Conservation (phyloP, 139 green algal genomes). For the Medakamo hakoo region DNA sequence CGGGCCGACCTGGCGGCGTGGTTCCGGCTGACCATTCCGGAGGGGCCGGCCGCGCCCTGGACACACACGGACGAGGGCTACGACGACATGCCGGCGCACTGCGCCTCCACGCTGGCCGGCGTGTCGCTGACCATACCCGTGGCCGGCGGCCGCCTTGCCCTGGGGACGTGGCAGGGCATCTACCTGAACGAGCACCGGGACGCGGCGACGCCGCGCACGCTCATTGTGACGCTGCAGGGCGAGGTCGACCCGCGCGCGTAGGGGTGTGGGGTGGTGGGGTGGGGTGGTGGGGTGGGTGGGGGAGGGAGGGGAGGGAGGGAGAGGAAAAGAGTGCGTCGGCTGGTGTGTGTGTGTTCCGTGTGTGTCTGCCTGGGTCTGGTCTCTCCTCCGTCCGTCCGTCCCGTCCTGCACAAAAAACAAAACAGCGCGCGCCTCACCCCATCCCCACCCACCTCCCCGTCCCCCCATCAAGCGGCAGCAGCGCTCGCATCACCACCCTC, state of each 20-base stretch:
- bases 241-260: slow-evolving; percentile 4
- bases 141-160: slow-evolving; percentile 27
- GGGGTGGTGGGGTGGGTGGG: neutral
- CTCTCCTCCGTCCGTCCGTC: too few relatives aligned
- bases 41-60: neutral
- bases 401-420: neutral
- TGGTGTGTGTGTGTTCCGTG: too few relatives aligned
- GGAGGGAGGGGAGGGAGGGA: neutral
- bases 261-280: neutral
- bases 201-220: slow-evolving; percentile 33
- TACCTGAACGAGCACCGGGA: slow-evolving; percentile 62
- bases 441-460: neutral
- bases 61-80: neutral
- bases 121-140: slow-evolving; percentile 36
- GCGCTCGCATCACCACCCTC: too few relatives aligned
- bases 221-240: slow-evolving; percentile 62
- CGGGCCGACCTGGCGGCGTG: neutral
- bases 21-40: neutral
- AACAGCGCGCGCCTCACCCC: neutral
- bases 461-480: neutral
- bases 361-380: too few relatives aligned
- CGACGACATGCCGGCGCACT: slow-evolving; percentile 64
- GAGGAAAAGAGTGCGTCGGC: neutral
- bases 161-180: slow-evolving; percentile 54
- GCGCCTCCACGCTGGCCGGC: slow-evolving; percentile 53